These are phyloP conservation scores for Musa schizocarpa DNA, from an alignment of 176 grass and related monocot genomes.

Conservation along the genomic window DNA sequence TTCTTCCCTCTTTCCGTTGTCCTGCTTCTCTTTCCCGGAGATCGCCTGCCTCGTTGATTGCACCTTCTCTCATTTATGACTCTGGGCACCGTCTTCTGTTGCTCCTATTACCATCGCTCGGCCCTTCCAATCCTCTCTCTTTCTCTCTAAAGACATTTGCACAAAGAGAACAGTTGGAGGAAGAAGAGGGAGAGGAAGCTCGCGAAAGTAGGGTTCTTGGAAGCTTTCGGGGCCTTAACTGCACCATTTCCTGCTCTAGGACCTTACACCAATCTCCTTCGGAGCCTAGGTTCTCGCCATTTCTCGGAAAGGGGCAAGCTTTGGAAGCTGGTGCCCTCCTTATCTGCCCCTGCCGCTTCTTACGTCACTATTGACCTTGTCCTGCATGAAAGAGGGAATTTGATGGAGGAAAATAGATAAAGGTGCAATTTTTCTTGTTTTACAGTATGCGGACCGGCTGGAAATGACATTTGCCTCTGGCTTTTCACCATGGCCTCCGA, in stretches of 20 bases:
- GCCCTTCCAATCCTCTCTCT: background rate
- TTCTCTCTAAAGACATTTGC: background rate
- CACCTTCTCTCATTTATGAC: too few species aligned
- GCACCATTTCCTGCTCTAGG: background rate
- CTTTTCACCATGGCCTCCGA: too few species aligned
- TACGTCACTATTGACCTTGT: background rate
- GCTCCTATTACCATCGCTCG: too few species aligned
- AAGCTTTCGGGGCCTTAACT: background rate
- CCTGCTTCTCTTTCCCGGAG: too few species aligned
- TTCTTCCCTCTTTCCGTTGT: background rate
- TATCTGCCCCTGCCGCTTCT: background rate
- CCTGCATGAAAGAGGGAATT: background rate
- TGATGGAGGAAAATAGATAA: too few species aligned
- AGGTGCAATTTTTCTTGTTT: too few species aligned
- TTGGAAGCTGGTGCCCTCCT: background rate
- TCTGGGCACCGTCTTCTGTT: too few species aligned
- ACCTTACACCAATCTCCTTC: background rate
- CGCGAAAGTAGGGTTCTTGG: background rate
- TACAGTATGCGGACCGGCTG: too few species aligned
- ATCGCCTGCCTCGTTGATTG: too few species aligned
- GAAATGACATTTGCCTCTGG: too few species aligned
- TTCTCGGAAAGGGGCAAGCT: background rate
- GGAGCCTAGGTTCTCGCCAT: background rate
- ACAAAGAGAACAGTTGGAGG: background rate
- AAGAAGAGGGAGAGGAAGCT: background rate